These are phyloP conservation scores for Phytophthora tentaculata DNA, from an alignment of 352 stramenopile genomes.

Conservation along the genomic window DNA sequence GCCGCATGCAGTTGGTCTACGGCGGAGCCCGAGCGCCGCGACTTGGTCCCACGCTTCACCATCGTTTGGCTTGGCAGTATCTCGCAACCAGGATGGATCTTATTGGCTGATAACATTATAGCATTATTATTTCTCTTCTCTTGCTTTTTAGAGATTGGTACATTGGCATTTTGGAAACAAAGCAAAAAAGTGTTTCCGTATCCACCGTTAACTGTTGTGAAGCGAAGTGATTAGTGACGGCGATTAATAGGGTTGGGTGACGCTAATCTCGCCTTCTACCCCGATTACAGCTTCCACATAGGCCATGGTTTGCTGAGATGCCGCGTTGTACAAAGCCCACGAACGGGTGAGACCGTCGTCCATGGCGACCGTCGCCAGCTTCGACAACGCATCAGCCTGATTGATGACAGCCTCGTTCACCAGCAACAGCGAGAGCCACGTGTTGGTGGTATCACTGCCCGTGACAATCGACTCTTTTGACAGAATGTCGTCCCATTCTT, in stretches of 20 bases:
- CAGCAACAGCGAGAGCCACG: conserved; percentile 7
- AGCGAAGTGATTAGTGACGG: no score
- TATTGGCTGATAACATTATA: neutral
- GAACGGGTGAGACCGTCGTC: conserved; percentile 56
- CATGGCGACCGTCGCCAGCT: conserved; percentile 17
- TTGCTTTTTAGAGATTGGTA: no score
- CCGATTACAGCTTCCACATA: conserved; percentile 20
- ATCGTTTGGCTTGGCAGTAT: conserved; percentile 18
- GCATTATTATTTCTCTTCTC: no score
- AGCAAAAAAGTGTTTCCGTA: no score
- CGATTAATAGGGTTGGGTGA: no score
- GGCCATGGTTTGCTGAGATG: conserved; percentile 4
- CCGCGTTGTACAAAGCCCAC: conserved; percentile 33
- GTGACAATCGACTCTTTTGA: conserved; percentile 9
- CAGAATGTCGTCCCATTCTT: conserved; percentile 11
- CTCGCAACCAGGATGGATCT: neutral
- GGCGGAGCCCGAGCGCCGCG: conserved; percentile 14
- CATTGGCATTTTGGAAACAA: no score
- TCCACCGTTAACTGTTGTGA: no score
- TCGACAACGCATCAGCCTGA: conserved; percentile 43
- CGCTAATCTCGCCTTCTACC: neutral
- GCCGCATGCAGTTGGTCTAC: conserved; percentile 42
- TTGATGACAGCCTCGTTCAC: conserved; percentile 51
- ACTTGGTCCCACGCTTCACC: conserved; percentile 35
- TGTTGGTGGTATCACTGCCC: neutral